These are phyloP conservation scores for Hymenoscyphus repandus DNA, from an alignment of 2,329 filamentous ascomycete species.

Conservation along the genomic window DNA sequence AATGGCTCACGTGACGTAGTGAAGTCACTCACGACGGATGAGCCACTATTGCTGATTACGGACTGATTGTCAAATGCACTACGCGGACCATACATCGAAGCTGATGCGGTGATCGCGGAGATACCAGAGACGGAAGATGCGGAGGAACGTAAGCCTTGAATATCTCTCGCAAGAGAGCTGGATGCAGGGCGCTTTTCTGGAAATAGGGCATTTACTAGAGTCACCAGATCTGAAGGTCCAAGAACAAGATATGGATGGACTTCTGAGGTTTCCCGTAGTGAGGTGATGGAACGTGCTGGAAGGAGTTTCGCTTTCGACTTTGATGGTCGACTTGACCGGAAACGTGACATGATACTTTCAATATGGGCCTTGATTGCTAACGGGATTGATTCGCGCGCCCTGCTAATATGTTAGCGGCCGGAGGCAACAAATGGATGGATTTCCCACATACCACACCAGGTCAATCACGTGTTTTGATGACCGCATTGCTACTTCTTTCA, in stretches of 20 bases:
- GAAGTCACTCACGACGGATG: constrained; percentile 65
- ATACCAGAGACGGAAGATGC: constrained; percentile 64
- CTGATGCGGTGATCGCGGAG: constrained; percentile 62
- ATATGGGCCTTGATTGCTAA: constrained; percentile 62
- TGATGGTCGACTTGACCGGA: constrained; percentile 40
- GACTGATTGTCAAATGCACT: constrained; percentile 59
- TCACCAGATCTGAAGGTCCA: constrained; percentile 72
- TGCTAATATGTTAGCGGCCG: not conserved
- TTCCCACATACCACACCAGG: constrained; percentile 50
- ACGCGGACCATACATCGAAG: constrained; percentile 53
- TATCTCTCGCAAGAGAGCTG: constrained; percentile 39
- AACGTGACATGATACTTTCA: constrained; percentile 64
- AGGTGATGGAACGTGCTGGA: constrained; percentile 67
- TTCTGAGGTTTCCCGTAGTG: constrained; percentile 68
- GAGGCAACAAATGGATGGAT: not conserved
- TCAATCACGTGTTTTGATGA: constrained; percentile 77
- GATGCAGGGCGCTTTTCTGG: constrained; percentile 67
- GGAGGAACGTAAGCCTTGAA: constrained; percentile 58
- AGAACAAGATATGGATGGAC: constrained; percentile 77
- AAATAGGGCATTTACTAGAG: constrained; percentile 77
- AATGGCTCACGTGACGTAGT: constrained; percentile 61
- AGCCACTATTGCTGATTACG: constrained; percentile 66
- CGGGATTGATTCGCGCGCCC: constrained; percentile 47
- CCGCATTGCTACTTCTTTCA: constrained; percentile 73
- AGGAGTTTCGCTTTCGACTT: constrained; percentile 53